Percentiles rank a stretch among this genome's conserved stretches.
phyloP scores from a whole-genome alignment of 352 stramenopile genomes.

The Phytophthora hybrid region DNA sequence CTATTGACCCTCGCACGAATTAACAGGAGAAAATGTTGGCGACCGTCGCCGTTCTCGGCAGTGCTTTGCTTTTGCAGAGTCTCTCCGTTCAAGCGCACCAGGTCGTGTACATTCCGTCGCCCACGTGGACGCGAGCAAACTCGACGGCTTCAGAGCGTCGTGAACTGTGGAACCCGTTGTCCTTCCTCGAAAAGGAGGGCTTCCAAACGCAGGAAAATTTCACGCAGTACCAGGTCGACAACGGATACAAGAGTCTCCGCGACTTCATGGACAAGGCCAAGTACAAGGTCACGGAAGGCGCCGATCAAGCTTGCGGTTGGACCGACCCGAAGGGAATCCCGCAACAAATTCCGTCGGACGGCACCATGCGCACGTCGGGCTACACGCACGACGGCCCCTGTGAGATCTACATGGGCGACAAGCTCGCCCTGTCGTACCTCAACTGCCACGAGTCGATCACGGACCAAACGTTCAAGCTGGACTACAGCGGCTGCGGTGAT shows the following conservation, averaged over 20 bases:
- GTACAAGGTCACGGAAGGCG: conserved; percentile 36
- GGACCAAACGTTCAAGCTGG: conserved; percentile 33
- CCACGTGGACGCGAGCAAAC: conserved; percentile 38
- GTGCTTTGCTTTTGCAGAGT: conserved; percentile 9
- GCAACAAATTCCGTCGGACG: conserved; percentile 45
- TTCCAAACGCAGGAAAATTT: conserved; percentile 52
- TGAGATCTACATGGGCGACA: conserved; percentile 50
- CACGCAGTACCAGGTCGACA: conserved; percentile 41
- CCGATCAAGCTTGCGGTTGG: conserved; percentile 45
- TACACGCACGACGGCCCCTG: conserved; percentile 62
- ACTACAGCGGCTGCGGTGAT: conserved; percentile 41
- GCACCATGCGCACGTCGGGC: conserved; percentile 46
- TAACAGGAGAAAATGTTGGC: conserved; percentile 17
- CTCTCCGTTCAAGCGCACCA: conserved; percentile 36
- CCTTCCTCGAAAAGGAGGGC: conserved; percentile 54
- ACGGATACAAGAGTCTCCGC: conserved; percentile 47
- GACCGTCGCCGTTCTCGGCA: conserved; percentile 16
- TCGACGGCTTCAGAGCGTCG: conserved; percentile 33
- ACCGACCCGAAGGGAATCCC: conserved; percentile 28
- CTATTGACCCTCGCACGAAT: conserved; percentile 13
- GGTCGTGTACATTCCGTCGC: conserved; percentile 46
- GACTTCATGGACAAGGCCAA: conserved; percentile 48
- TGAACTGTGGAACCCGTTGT: conserved; percentile 47
- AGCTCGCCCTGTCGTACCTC: conserved; percentile 27
- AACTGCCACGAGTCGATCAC: conserved; percentile 47